phyloP scores from a whole-genome alignment of 768 basidiomycete species.

The Psilocybe subaeruginosa region DNA sequence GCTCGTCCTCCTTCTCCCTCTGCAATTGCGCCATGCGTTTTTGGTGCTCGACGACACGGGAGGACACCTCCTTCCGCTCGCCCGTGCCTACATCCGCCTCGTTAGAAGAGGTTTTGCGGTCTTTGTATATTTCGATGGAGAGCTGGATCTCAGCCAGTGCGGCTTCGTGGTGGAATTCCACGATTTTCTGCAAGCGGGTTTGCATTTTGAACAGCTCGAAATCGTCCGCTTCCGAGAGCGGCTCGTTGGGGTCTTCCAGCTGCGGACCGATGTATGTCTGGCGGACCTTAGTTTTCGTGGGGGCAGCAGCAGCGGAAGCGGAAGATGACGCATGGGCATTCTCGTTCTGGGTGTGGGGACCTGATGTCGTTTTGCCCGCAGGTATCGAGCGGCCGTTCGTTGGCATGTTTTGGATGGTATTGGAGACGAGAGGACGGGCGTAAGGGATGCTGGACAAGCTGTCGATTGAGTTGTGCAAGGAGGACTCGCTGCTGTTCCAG shows the following conservation, averaged over 20 bases:
- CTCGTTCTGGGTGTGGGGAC: conserved; percentile 3
- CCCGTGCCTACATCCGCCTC: conserved; percentile 22
- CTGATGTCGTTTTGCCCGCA: conserved; percentile 4
- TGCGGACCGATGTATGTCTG: conserved; percentile 38
- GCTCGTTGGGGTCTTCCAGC: conserved; percentile 33
- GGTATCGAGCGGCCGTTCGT: background rate
- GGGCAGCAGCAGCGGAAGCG: conserved; percentile 6
- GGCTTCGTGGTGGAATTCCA: conserved; percentile 52
- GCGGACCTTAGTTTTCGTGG: conserved; percentile 24
- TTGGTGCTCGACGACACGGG: conserved; percentile 41
- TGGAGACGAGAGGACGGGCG: conserved; percentile 12
- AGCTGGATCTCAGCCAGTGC: conserved; percentile 45
- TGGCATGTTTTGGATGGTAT: conserved; percentile 7
- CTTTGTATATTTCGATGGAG: conserved; percentile 39
- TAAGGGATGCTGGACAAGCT: conserved; percentile 12
- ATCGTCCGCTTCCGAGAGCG: conserved; percentile 35
- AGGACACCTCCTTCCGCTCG: conserved; percentile 30
- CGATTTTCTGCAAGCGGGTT: conserved; percentile 48
- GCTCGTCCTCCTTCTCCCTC: conserved; percentile 49
- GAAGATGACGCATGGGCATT: background rate
- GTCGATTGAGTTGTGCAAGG: conserved; percentile 23
- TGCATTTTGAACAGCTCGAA: conserved; percentile 49
- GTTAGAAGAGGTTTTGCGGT: conserved; percentile 26
- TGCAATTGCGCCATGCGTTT: conserved; percentile 41
- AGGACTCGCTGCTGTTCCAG: conserved; percentile 23